These are phyloP conservation scores for Hirsutella thompsonii DNA, from an alignment of 2,329 filamentous ascomycete genomes.

Conservation along the genomic window DNA sequence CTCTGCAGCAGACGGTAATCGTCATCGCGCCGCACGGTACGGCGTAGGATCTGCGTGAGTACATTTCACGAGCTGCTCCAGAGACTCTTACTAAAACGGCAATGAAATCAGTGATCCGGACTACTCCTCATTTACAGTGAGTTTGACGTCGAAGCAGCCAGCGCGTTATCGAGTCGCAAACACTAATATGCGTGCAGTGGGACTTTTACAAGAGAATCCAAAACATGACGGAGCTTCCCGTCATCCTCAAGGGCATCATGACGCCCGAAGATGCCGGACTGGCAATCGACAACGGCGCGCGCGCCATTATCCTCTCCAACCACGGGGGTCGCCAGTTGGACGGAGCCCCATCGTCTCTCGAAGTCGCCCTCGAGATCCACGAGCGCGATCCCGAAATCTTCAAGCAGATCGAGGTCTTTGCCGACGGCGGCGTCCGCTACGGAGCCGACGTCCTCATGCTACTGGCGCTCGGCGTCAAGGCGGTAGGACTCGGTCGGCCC, in stretches of 20 bases:
- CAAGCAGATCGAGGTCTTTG: slow-evolving; percentile 23
- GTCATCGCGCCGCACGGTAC: slow-evolving; percentile 26
- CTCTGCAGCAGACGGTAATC: slow-evolving; percentile 24
- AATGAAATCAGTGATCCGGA: slow-evolving; percentile 11
- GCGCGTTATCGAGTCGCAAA: neutral
- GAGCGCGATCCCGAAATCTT: slow-evolving; percentile 23
- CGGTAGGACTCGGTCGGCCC: slow-evolving; percentile 33
- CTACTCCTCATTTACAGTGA: slow-evolving; percentile 4
- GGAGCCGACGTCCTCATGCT: slow-evolving; percentile 29
- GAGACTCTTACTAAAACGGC: neutral
- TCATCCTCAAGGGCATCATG: slow-evolving; percentile 27
- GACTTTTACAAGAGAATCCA: slow-evolving; percentile 22
- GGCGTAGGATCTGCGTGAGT: slow-evolving; percentile 22
- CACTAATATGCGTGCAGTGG: slow-evolving; percentile 13
- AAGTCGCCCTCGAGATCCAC: slow-evolving; percentile 25
- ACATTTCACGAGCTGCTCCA: neutral
- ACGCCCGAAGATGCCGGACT: slow-evolving; percentile 21
- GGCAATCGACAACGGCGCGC: slow-evolving; percentile 17
- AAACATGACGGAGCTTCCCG: slow-evolving; percentile 21
- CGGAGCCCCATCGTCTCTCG: slow-evolving; percentile 22
- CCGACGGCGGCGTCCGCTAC: slow-evolving; percentile 29
- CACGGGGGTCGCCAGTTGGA: slow-evolving; percentile 30
- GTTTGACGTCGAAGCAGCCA: neutral
- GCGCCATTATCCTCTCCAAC: slow-evolving; percentile 27
- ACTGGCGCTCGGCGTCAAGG: slow-evolving; percentile 28